Evolutionary conservation across 768 basidiomycete species (phyloP), one percentile per base, ranked within the genome.

Genomic region (Boletus tylopilopsis): DNA sequence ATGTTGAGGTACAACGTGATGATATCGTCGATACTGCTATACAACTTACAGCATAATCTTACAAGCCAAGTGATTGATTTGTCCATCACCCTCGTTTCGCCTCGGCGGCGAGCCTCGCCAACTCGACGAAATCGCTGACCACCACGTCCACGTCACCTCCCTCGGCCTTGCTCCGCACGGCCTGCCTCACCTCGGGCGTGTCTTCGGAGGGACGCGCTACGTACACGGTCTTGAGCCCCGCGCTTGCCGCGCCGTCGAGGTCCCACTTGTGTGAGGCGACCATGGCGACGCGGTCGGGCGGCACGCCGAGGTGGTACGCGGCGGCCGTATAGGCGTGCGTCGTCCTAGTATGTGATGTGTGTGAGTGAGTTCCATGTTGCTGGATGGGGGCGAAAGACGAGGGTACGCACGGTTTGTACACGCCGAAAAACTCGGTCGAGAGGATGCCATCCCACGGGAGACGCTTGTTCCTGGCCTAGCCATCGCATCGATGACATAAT

Each of bases 401-500:
- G n/a, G n/a, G n/a, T n/a, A 66, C 80, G 33, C 37, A 85, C 84
- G 85, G 82, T 59, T 87, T 87, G 70, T 77, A 86, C 0, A 77
- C 75, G 9, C 72, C 69, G 42, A 85, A 81, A 16, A 86, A 66
- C 47, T 84, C 81, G 2, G 76, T 68, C 1, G 83, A 83, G 47
- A 87, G 74, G 19, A 87, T 65, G 1, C 72, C 70, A 49, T 86
- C 83, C 84, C 81, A 85, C 0, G 84, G 83, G 4, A 86, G 66
- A 16, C 75, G 69, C 3, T 81, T 78, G 47, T 77, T 65, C 64
- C 81, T 85, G 1, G 85, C 82, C 84, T 85, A 25, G 4, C 9
- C 4, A 4, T 13, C 8, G 15, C 10, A 15, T 29, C 6, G n/a
- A n/a, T n/a, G n/a, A n/a, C n/a, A n/a, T n/a, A n/a, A 10, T 29